phyloP scores from a whole-genome alignment of 257 asterid species.

The Anisodus acutangulus region DNA sequence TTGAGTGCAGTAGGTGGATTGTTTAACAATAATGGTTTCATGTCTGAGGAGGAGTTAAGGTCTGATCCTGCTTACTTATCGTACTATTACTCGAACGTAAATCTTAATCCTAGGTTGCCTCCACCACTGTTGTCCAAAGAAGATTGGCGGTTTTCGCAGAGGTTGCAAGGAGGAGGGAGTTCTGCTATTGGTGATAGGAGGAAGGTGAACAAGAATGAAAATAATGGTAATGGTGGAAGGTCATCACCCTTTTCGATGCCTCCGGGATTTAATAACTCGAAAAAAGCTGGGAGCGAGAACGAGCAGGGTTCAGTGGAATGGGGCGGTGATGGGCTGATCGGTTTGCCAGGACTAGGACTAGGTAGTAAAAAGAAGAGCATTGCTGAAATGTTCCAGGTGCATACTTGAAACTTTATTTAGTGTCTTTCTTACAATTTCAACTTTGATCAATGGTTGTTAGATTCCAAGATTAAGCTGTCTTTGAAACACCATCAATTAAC shows the following conservation, averaged over 20 bases:
- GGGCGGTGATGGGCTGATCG: constrained; percentile 95
- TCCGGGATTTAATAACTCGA: constrained; percentile 69
- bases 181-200: constrained; percentile 96
- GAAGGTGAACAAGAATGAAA: constrained; percentile 69
- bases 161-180: constrained; percentile 84
- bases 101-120: constrained; percentile 95
- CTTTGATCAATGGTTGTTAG: neutral
- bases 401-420: constrained; percentile 30
- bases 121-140: constrained; percentile 95
- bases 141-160: constrained; percentile 90
- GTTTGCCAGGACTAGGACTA: constrained; percentile 81
- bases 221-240: constrained; percentile 58
- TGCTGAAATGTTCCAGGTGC: constrained; percentile 84
- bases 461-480: neutral
- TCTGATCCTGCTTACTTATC: constrained; percentile 86
- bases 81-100: constrained; percentile 89
- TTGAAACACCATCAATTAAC: neutral
- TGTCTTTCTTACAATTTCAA: constrained; percentile 20
- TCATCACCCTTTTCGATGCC: constrained; percentile 72
- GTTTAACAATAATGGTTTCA: constrained; percentile 66
- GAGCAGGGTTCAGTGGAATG: constrained; percentile 75
- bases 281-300: constrained; percentile 58
- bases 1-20: constrained; percentile 89
- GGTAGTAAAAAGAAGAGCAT: constrained; percentile 84
- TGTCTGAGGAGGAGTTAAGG: constrained; percentile 94